A percentile compares a stretch with the other conserved stretches of the same genome.
Conservation (phyloP, 495 filamentous ascomycete genomes). For the Apodospora peruviana region DNA sequence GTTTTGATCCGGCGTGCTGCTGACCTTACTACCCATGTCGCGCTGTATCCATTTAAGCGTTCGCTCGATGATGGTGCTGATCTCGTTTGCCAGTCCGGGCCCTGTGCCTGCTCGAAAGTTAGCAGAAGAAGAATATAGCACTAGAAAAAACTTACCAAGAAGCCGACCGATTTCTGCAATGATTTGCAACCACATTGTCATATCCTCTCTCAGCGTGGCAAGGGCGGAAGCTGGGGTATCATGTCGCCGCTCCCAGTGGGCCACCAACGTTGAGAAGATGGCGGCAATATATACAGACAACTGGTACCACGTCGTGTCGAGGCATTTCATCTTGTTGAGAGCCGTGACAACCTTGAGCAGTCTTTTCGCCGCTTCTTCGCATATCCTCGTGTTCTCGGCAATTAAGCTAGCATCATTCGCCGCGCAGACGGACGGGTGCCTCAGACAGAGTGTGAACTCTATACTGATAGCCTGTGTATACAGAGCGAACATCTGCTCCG, state of each 20-base stretch:
- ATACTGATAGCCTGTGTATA: slow-evolving; percentile 42
- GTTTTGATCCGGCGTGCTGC: slow-evolving; percentile 10
- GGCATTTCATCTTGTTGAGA: slow-evolving; percentile 55
- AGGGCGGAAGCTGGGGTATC: slow-evolving; percentile 51
- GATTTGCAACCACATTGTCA: slow-evolving; percentile 63
- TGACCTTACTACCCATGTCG: slow-evolving; percentile 26
- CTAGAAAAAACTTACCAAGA: slow-evolving; percentile 45
- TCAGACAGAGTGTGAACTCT: slow-evolving; percentile 48
- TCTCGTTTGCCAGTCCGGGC: slow-evolving; percentile 29
- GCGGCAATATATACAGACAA: slow-evolving; percentile 65
- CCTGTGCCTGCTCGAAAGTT: slow-evolving; percentile 16
- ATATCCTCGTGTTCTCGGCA: slow-evolving; percentile 60
- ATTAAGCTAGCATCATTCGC: slow-evolving; percentile 55
- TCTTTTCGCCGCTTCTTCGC: slow-evolving; percentile 57
- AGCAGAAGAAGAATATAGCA: background rate
- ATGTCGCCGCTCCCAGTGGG: slow-evolving; percentile 58
- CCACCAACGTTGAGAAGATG: slow-evolving; percentile 67
- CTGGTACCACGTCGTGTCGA: slow-evolving; percentile 82
- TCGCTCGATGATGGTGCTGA: slow-evolving; percentile 35
- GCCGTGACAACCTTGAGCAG: slow-evolving; percentile 56
- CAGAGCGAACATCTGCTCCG: slow-evolving; percentile 46
- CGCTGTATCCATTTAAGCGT: slow-evolving; percentile 41
- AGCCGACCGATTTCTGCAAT: slow-evolving; percentile 59
- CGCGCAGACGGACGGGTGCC: slow-evolving; percentile 67
- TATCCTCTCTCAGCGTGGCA: slow-evolving; percentile 53